Evolutionary conservation across 73 alveolate species (phyloP).

Genomic region (Blepharisma stoltei): DNA sequence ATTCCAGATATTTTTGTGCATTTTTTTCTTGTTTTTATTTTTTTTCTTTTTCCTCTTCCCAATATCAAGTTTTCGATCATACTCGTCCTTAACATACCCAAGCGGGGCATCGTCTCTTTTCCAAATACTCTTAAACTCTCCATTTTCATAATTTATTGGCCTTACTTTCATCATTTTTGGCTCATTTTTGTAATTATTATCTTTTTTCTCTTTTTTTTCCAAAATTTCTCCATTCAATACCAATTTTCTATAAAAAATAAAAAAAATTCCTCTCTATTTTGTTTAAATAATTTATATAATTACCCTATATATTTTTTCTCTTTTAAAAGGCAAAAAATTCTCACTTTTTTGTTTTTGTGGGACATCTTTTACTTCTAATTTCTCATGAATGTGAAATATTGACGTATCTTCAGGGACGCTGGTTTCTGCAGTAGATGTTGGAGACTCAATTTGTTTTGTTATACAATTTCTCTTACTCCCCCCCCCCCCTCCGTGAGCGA

Average conservation of each 20-base stretch:
- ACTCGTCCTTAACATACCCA: slow-evolving; percentile 8
- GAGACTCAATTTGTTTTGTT: not conserved
- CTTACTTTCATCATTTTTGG: not conserved
- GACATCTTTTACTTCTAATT: too few species aligned
- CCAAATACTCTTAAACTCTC: not conserved
- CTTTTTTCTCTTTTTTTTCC: not conserved
- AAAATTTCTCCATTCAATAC: not conserved
- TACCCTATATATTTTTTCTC: too few species aligned
- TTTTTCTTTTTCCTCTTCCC: slow-evolving; percentile 14
- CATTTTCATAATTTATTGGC: not conserved
- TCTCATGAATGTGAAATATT: too few species aligned
- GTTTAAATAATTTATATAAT: too few species aligned
- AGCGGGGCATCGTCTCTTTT: not conserved
- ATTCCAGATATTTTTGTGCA: not conserved
- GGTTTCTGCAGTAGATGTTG: too few species aligned
- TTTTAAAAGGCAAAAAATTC: too few species aligned
- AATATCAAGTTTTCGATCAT: slow-evolving; percentile 1
- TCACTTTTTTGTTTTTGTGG: too few species aligned
- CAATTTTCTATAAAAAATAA: not conserved
- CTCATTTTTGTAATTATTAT: not conserved
- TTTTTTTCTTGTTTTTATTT: not conserved
- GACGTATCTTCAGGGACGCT: too few species aligned
- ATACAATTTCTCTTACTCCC: not conserved
- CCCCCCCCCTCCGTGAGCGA: too few species aligned
- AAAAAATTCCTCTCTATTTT: not conserved